Evolutionary conservation across 495 filamentous ascomycete genomes (phyloP).

Genomic region (Penicillium argentinense): DNA sequence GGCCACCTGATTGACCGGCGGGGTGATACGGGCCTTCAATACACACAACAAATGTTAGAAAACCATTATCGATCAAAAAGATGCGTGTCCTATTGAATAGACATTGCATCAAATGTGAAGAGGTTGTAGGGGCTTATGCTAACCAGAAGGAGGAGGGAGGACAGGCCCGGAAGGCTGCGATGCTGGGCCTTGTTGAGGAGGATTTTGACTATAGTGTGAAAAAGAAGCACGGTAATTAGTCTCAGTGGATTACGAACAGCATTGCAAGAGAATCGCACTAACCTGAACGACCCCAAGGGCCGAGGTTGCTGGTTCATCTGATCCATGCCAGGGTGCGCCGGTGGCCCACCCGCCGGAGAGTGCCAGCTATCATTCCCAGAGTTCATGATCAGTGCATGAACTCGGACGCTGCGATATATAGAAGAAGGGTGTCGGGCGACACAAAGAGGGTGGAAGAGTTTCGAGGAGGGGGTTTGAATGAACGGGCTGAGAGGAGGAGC

Average conservation of each 20-base stretch:
- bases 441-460: neutral
- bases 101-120: too few relatives aligned
- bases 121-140: slow-evolving; percentile 20
- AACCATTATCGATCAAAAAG: neutral
- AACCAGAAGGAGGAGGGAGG: slow-evolving; percentile 51
- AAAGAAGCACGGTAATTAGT: slow-evolving; percentile 13
- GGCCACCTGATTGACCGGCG: slow-evolving; percentile 44
- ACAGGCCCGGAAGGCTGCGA: slow-evolving; percentile 50
- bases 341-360: slow-evolving; percentile 41
- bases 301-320: slow-evolving; percentile 48
- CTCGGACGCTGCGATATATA: slow-evolving; percentile 1
- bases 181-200: slow-evolving; percentile 46
- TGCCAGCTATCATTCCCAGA: slow-evolving; percentile 52
- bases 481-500: slow-evolving; percentile 9
- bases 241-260: neutral
- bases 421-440: neutral
- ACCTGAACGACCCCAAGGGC: slow-evolving; percentile 47
- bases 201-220: slow-evolving; percentile 40
- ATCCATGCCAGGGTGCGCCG: slow-evolving; percentile 47
- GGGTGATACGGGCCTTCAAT: slow-evolving; percentile 43
- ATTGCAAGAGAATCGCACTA: slow-evolving; percentile 8
- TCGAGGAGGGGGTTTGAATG: slow-evolving; percentile 2
- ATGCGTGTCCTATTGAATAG: too few relatives aligned
- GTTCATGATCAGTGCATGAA: slow-evolving; percentile 42
- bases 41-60: slow-evolving; percentile 27